Conservation (phyloP, 768 basidiomycete genomes). For the Coprinellus aureogranulatus region DNA sequence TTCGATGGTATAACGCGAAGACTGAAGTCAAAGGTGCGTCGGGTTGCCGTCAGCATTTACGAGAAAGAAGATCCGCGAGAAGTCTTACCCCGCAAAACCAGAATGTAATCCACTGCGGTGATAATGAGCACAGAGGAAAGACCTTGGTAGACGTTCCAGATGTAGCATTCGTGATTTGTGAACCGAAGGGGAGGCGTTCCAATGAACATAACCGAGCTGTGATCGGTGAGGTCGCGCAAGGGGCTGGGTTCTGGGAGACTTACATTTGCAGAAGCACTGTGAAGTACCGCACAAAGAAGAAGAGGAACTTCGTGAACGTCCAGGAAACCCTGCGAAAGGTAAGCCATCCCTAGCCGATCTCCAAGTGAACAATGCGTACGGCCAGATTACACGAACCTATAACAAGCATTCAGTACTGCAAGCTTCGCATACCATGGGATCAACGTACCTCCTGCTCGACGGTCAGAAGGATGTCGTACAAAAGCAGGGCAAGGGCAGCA, state of each 20-base stretch:
- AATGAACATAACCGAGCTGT: conserved; percentile 34
- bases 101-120: conserved; percentile 35
- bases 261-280: conserved; percentile 37
- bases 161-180: conserved; percentile 39
- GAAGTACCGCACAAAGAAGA: conserved; percentile 37
- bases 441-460: conserved; percentile 37
- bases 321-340: conserved; percentile 16
- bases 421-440: not conserved
- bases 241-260: conserved; percentile 4
- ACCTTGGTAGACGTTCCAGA: conserved; percentile 44
- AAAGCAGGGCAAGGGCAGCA: conserved; percentile 35
- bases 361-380: conserved; percentile 24
- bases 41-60: not conserved
- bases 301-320: conserved; percentile 36
- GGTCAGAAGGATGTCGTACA: conserved; percentile 44
- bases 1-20: conserved; percentile 32
- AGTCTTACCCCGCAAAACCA: conserved; percentile 38
- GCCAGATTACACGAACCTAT: conserved; percentile 41
- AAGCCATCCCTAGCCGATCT: not conserved
- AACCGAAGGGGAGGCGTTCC: conserved; percentile 35
- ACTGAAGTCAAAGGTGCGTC: conserved; percentile 23
- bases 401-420: not conserved
- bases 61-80: not conserved
- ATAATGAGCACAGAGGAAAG: conserved; percentile 29
- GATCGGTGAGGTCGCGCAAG: not conserved